A percentile compares a stretch with the other conserved stretches of the same genome.
Conservation (phyloP, 805 yeast species). For the Saturnispora galanensis region DNA sequence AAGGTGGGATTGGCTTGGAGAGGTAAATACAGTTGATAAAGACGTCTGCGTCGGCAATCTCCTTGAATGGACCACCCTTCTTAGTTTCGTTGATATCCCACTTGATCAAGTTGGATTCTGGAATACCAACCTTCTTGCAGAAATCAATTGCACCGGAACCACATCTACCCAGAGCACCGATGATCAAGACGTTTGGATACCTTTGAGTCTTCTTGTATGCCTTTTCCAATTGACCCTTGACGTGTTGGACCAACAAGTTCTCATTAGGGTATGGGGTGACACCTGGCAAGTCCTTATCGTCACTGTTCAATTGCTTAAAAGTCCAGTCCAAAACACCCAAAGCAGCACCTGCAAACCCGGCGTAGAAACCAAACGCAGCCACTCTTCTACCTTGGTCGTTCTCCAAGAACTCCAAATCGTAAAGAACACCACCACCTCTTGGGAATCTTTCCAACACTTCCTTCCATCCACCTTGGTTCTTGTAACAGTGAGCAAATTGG, state of each 20-base stretch:
- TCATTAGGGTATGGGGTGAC: slow-evolving; percentile 81
- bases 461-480: slow-evolving; percentile 96
- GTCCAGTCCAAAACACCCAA: slow-evolving; percentile 93
- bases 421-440: slow-evolving; percentile 80
- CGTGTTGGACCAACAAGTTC: slow-evolving; percentile 59
- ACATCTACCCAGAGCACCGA: slow-evolving; percentile 98
- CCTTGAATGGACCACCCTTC: slow-evolving; percentile 93
- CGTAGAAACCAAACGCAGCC: slow-evolving; percentile 98
- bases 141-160: slow-evolving; percentile 94
- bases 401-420: slow-evolving; percentile 90
- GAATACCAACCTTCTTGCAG: slow-evolving; percentile 74
- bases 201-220: slow-evolving; percentile 54
- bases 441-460: slow-evolving; percentile 85
- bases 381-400: slow-evolving; percentile 96
- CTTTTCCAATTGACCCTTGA: slow-evolving; percentile 44
- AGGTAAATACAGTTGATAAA: slow-evolving; percentile 95
- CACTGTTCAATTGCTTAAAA: slow-evolving; percentile 68
- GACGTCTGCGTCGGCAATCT: slow-evolving; percentile 79
- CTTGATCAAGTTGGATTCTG: slow-evolving; percentile 70
- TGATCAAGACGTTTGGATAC: slow-evolving; percentile 73
- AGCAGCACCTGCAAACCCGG: slow-evolving; percentile 99
- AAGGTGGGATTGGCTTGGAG: slow-evolving; percentile 89
- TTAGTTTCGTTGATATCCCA: slow-evolving; percentile 99
- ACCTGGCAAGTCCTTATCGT: slow-evolving; percentile 62
- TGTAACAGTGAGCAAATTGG: slow-evolving; percentile 98